Base-by-base conservation (phyloP, 148 eudicot genomes). In the Gaultheria prostrata region DNA sequence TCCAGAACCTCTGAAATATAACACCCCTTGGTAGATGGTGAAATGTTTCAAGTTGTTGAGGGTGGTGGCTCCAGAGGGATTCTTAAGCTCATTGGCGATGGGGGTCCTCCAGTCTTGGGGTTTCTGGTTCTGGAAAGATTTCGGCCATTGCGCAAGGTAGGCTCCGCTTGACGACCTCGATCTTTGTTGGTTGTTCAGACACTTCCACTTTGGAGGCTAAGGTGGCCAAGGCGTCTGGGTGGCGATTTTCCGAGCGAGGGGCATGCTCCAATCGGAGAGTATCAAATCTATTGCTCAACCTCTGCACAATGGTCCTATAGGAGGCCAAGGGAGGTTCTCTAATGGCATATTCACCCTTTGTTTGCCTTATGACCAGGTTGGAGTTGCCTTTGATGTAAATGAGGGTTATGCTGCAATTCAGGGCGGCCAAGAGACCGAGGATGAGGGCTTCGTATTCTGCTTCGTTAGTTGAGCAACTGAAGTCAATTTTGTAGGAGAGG, bases 251-350 rank as follows among this genome's bases (percentile, higher is more conserved):
- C 0, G 51, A 79, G 18, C 48, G 15, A 30, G 48, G 81, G 5
- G 81, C 81, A 10, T 54, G 65, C 1, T 78, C 80, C 6, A 78
- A 6, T 3, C 46, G 8, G 0, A 78, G 5, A 0, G 80, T 50
- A 39, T 78, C 80, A 35, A 50, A 78, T 32, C 8, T 78, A 9
- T 78, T n/a, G n/a, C n/a, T n/a, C n/a, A n/a, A n/a, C 45, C 79
- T 46, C 26, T 77, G 59, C 17, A n/a, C n/a, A 76, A n/a, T 48
- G 1, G 46, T 15, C 18, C 56, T 6, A 14, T 78, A 76, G 4
- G 56, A 24, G 8, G 12, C 65, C 6, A 77, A 8, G 4, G n/a
- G 5, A 6, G 48, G 61, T 43, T 74, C 51, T 21, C 21, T 39
- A 0, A 35, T 74, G 9, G 77, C 26, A 24, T 24, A 67, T 14